Evolutionary conservation across 208 protist species (phyloP), one percentile per base, ranked within the genome.

Genomic region (Cochliopodium minus): DNA sequence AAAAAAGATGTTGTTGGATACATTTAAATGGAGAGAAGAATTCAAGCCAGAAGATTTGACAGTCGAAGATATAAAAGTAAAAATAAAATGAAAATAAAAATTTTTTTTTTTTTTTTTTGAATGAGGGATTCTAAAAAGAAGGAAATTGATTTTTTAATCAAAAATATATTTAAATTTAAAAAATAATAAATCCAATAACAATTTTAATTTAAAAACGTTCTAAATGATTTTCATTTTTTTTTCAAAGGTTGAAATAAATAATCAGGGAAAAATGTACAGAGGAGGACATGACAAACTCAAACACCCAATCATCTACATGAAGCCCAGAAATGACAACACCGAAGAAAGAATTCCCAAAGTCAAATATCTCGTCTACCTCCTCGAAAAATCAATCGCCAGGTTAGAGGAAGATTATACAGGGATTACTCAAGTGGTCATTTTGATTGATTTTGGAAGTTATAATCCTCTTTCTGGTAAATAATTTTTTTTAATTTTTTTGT

Each of bases 261-360:
- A n/a, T n/a, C n/a, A n/a, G 1, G 55, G 55, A 40, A 59, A 59
- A n/a, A 35, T 59, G 5, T 59, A 28, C 32, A 34, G 11, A 29
- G 17, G 34, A 23, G 55, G 55, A 23, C 15, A 45, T 33, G 55
- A 59, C 46, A 36, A 52, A 25, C 2, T 22, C 2, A 28, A 28
- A 33, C 25, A 36, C 29, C 55, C 55, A 22, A 22, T 59, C 23
- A 33, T 59, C 11, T 46, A 23, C 25, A 59, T 59, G 55, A 35
- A 4, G 1, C 55, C 55, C 5, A 4, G 23, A 40, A 39, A 26
- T 33, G 55, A 59, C 6, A 47, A 47, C 13, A 32, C 55, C 11
- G 34, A 32, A n/a, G 32, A 46, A 11, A 46, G 46, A 32, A 36
- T 34, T 22, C 28, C 28, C 9, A 39, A 59, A 33, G 15, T 59